These are phyloP conservation scores for Poronia punctata DNA, from an alignment of 495 filamentous ascomycete species.

Conservation along the genomic window DNA sequence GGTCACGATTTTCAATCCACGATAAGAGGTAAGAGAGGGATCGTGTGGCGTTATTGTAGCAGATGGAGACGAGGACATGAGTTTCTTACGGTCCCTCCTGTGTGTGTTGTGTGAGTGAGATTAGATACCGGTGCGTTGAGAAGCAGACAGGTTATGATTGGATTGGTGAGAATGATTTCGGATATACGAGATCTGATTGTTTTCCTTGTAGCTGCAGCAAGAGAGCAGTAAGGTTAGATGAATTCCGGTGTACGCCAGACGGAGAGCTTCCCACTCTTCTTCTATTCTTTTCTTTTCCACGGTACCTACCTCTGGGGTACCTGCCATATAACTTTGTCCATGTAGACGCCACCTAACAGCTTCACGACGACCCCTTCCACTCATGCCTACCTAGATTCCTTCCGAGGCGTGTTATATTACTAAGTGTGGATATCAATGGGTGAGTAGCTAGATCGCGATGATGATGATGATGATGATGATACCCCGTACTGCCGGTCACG, in stretches of 20 bases:
- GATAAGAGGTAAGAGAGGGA: too few species aligned
- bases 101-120: neutral
- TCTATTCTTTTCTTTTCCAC: slow-evolving; percentile 3
- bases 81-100: too few species aligned
- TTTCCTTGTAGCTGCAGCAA: slow-evolving; percentile 1
- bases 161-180: neutral
- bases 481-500: too few species aligned
- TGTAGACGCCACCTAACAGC: slow-evolving; percentile 6
- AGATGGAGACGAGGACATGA: too few species aligned
- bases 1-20: too few species aligned
- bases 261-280: neutral
- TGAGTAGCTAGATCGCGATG: slow-evolving; percentile 2
- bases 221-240: too few species aligned
- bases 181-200: neutral
- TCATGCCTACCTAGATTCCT: slow-evolving; percentile 5
- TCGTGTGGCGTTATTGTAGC: too few species aligned
- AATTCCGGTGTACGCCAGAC: too few species aligned
- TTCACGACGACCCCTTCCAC: slow-evolving; percentile 1
- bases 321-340: too few species aligned
- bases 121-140: neutral
- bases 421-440: too few species aligned
- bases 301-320: too few species aligned
- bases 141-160: neutral
- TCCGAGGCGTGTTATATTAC: neutral
- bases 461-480: slow-evolving; percentile 1